Evolutionary conservation across 2,329 filamentous ascomycete species (phyloP).

Genomic region (Aureobasidium zeae): DNA sequence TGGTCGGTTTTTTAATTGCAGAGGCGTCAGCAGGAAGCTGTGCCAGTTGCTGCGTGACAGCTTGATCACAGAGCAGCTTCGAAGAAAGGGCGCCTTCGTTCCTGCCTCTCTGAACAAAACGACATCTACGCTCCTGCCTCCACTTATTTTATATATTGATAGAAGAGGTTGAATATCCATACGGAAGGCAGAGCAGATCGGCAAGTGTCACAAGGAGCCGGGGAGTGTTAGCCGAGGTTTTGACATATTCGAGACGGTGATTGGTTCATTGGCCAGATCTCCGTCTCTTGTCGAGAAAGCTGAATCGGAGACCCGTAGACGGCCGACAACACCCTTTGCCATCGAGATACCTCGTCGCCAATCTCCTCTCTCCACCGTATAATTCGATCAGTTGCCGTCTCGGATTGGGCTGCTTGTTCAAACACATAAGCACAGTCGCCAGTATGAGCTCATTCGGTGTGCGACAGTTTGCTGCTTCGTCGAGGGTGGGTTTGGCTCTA

Average conservation of each 20-base stretch:
- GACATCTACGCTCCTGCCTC: too few relatives aligned
- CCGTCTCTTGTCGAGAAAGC: too few relatives aligned
- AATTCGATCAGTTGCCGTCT: slow-evolving; percentile 4
- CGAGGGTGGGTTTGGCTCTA: slow-evolving; percentile 22
- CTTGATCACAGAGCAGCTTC: too few relatives aligned
- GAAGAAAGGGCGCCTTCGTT: too few relatives aligned
- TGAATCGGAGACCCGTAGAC: slow-evolving; percentile 3
- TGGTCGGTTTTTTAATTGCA: too few relatives aligned
- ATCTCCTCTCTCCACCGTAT: neutral
- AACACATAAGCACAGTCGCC: slow-evolving; percentile 9
- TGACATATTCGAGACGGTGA: neutral
- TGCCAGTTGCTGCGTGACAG: too few relatives aligned
- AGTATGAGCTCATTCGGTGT: slow-evolving; percentile 30
- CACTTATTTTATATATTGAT: neutral
- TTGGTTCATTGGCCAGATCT: slow-evolving; percentile 13
- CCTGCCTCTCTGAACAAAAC: too few relatives aligned
- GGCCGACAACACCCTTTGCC: slow-evolving; percentile 4
- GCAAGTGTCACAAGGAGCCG: slow-evolving; percentile 7
- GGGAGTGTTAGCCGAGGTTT: neutral
- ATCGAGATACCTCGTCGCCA: slow-evolving; percentile 1
- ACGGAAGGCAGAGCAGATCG: slow-evolving; percentile 8
- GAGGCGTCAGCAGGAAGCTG: too few relatives aligned
- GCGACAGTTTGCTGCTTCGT: slow-evolving; percentile 26
- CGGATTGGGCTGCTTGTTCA: slow-evolving; percentile 2
- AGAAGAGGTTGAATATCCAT: too few relatives aligned